Evolutionary conservation across 208 protist species (phyloP).

Genomic region (Leishmania martiniquensis): DNA sequence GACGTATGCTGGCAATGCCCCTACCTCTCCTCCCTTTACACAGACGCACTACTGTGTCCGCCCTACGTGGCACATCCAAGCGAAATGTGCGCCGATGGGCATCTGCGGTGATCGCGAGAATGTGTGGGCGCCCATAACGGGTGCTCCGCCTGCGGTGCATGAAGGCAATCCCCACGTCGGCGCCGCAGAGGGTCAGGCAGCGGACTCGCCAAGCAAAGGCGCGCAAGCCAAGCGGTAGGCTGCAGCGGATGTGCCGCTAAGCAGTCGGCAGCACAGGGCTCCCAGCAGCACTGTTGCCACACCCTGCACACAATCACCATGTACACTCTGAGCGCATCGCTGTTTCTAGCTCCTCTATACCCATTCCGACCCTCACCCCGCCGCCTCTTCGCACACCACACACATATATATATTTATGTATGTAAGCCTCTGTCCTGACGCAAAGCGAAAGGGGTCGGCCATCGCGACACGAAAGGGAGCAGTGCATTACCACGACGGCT

Average conservation of each 20-base stretch:
- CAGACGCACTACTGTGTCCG: not conserved
- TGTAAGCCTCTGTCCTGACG: not conserved
- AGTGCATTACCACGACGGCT: not conserved
- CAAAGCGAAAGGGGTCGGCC: not conserved
- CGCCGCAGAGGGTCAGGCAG: not conserved
- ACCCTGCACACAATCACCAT: not conserved
- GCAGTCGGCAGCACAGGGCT: not conserved
- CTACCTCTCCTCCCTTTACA: not conserved
- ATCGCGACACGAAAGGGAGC: not conserved
- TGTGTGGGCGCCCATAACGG: not conserved
- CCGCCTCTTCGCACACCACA: too few relatives aligned
- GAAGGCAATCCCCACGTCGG: not conserved
- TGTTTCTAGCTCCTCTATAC: not conserved
- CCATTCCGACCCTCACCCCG: too few relatives aligned
- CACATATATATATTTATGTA: too few relatives aligned
- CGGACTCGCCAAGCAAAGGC: not conserved
- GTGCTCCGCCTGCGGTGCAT: not conserved
- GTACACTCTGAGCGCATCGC: too few relatives aligned
- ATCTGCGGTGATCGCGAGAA: not conserved
- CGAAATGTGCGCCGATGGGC: not conserved
- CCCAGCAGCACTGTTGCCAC: not conserved
- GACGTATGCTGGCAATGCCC: not conserved
- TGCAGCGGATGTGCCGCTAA: not conserved
- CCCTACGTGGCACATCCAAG: not conserved
- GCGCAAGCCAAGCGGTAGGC: not conserved